Conservation (phyloP, 2,329 filamentous ascomycete species). For the Huntiella bhutanensis region DNA sequence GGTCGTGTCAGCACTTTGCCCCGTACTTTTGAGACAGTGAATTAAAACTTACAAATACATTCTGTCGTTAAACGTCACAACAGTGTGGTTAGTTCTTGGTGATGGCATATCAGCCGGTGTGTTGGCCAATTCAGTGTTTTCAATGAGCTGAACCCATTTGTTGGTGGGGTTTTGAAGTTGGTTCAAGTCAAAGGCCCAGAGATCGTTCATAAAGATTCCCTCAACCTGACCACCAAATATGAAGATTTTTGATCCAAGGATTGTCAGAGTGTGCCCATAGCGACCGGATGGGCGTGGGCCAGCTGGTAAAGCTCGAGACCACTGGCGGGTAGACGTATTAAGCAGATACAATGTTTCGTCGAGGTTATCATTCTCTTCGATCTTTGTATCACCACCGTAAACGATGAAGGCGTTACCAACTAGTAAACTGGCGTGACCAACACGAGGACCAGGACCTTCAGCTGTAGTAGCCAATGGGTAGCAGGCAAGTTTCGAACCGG, state of each 20-base stretch:
- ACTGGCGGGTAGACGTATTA: conserved; percentile 95
- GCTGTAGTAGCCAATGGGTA: conserved; percentile 82
- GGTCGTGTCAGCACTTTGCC: background rate
- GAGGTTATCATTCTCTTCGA: conserved; percentile 75
- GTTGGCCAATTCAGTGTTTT: conserved; percentile 18
- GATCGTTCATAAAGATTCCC: conserved; percentile 93
- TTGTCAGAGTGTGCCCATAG: conserved; percentile 92
- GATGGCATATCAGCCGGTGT: conserved; percentile 47
- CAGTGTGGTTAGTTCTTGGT: conserved; percentile 82
- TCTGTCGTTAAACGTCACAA: conserved; percentile 82
- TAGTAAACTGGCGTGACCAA: conserved; percentile 81
- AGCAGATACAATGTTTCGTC: conserved; percentile 93
- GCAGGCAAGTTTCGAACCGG: conserved; percentile 69
- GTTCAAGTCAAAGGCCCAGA: conserved; percentile 89
- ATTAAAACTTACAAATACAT: conserved; percentile 58
- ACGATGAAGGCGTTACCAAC: conserved; percentile 98
- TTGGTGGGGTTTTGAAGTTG: conserved; percentile 80
- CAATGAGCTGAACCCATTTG: conserved; percentile 78
- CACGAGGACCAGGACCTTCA: conserved; percentile 84
- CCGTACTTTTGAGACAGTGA: background rate
- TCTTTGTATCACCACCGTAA: conserved; percentile 94
- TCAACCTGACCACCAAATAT: conserved; percentile 97
- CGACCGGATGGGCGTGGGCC: conserved; percentile 72
- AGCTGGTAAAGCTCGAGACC: conserved; percentile 82
- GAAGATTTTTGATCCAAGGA: conserved; percentile 89